Conservation (phyloP, 1,139 yeast genomes). For the Protomyces gravidus region DNA sequence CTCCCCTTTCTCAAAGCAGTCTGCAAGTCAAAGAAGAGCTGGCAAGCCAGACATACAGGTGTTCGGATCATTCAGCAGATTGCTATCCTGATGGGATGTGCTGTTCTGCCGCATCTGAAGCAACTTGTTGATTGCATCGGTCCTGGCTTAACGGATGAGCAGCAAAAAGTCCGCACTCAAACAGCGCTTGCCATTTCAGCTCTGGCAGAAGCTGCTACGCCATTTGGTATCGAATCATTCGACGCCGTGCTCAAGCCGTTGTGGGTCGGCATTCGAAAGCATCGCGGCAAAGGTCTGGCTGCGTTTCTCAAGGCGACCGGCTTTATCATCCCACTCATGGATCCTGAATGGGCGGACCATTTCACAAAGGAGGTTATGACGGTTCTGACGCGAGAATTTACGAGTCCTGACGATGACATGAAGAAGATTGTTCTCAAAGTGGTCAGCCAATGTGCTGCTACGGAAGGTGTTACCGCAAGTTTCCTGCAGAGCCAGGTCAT, state of each 20-base stretch:
- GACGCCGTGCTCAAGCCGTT: constrained; percentile 66
- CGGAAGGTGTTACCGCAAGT: constrained; percentile 51
- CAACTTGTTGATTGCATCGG: constrained; percentile 60
- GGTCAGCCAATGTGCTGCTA: constrained; percentile 54
- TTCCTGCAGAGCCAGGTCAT: constrained; percentile 52
- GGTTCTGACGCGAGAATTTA: constrained; percentile 66
- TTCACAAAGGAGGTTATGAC: constrained; percentile 71
- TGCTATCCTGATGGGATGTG: constrained; percentile 64
- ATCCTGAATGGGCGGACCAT: constrained; percentile 70
- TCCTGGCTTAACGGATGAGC: constrained; percentile 66
- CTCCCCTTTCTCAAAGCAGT: constrained; percentile 82
- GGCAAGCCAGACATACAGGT: constrained; percentile 89
- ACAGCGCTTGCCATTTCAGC: constrained; percentile 70
- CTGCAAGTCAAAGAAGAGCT: constrained; percentile 68
- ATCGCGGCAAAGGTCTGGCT: constrained; percentile 73
- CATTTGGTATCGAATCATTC: constrained; percentile 88
- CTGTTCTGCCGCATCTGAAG: constrained; percentile 68
- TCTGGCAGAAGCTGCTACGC: constrained; percentile 79
- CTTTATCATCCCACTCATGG: constrained; percentile 78
- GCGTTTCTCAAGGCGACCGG: constrained; percentile 77
- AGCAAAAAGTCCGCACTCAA: constrained; percentile 59
- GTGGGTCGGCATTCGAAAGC: constrained; percentile 74
- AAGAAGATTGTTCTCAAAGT: constrained; percentile 63
- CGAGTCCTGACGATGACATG: constrained; percentile 88
- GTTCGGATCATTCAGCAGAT: constrained; percentile 72